Evolutionary conservation across 345 rosid genomes (phyloP), one percentile per base, ranked within the genome.

Genomic region (Rhizophora mangle): DNA sequence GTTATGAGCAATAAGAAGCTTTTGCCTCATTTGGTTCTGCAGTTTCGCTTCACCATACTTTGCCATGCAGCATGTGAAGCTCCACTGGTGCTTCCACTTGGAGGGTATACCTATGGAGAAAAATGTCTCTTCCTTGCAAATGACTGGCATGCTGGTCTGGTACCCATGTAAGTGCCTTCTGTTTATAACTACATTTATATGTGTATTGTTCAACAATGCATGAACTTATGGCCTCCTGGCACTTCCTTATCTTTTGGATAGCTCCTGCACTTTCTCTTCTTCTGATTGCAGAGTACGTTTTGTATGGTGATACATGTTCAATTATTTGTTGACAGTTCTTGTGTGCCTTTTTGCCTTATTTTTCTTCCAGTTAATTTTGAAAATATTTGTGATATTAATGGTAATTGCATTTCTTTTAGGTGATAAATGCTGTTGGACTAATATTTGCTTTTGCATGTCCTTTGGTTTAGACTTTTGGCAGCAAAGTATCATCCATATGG

Each of bases 61-160:
- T 86, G 95, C 84, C 89, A 94, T 77, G 96, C 99, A 37, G 99
- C 99, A 19, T 88, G 96, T 73, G 99, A 95, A 88, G 99, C 99
- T 60, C 99, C 97, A 21, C 76, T 95, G 36, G 89, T 95, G 75
- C 89, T 95, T 68, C 96, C 96, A 57, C 74, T 95, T 69, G 97
- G 99, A 66, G 99, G 99, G 22, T 91, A 79, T 64, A 91, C 92
- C 26, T 95, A 89, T 60, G 99, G 99, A 56, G 97, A 89, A 78
- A 91, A 89, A 69, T 88, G 95, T 68, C 83, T 95, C 62, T 95
- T 91, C 78, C 90, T 95, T 36, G 96, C 88, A 71, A 95, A 95
- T 73, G 99, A 95, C 83, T 95, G 99, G 99, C 99, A 95, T 74
- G 96, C 97, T 53, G 82, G 97, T 69, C 90, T 95, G 63, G 97